Conservation (phyloP, 306 rosid species). For the apple (Malus domestica) region ASM211411v1 NC_041804.1:12700501-12701000, state of each 20-base stretch:
- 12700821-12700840: slow-evolving; percentile 54
- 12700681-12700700: background rate
- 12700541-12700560: background rate
- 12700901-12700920: slow-evolving; percentile 61
- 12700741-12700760: background rate
- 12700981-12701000: slow-evolving; percentile 50
- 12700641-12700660: too few species aligned
- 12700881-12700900: slow-evolving; percentile 65
- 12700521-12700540: background rate
- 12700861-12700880: slow-evolving; percentile 50
- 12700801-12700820: slow-evolving; percentile 67
- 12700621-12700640: background rate
- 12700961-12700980: slow-evolving; percentile 61
- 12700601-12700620: background rate
- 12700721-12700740: background rate
- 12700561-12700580: background rate
- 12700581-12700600: background rate
- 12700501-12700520: slow-evolving; percentile 58
- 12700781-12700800: slow-evolving; percentile 35
- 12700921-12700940: slow-evolving; percentile 51
- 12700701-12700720: background rate
- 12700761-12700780: background rate
- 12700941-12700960: slow-evolving; percentile 62
- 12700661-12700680: too few species aligned
- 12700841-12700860: slow-evolving; percentile 40